These are phyloP conservation scores for Pinus taeda DNA, from an alignment of 75 land plant genomes.

Conservation along the genomic window DNA sequence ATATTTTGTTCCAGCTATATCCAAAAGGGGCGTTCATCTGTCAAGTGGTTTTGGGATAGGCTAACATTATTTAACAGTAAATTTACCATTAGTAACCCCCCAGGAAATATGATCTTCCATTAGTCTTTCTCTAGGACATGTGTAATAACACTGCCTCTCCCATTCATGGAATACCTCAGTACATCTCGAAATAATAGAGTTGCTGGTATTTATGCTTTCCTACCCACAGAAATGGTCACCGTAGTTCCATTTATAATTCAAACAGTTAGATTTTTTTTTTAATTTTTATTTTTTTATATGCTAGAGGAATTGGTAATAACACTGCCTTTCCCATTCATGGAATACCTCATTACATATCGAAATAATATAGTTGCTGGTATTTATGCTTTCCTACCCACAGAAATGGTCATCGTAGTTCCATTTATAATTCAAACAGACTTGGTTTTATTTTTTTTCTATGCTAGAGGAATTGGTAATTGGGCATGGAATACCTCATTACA, in stretches of 20 bases:
- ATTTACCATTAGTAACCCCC: too few relatives aligned
- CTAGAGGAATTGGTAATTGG: too few relatives aligned
- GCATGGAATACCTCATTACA: background rate
- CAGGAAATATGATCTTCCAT: too few relatives aligned
- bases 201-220: constrained; percentile 49
- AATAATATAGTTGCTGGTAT: constrained; percentile 15
- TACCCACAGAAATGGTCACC: constrained; percentile 54
- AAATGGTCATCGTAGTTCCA: constrained; percentile 50
- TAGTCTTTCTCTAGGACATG: background rate
- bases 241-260: constrained; percentile 65
- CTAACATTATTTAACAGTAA: too few relatives aligned
- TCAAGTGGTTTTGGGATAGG: too few relatives aligned
- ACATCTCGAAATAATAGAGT: background rate
- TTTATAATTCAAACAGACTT: constrained; percentile 77
- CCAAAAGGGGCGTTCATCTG: too few relatives aligned
- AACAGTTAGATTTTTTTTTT: constrained; percentile 15
- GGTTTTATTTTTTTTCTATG: too few relatives aligned
- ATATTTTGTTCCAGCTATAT: too few relatives aligned
- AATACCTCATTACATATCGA: background rate
- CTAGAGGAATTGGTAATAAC: background rate
- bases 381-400: constrained; percentile 59
- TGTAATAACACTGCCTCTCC: background rate
- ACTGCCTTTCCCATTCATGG: background rate
- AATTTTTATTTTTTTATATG: too few relatives aligned
- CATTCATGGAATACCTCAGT: background rate